Percentiles rank a stretch among this genome's conserved stretches.
phyloP scores from a whole-genome alignment of 768 basidiomycete species.

The Sporobolomyces roseus region DNA sequence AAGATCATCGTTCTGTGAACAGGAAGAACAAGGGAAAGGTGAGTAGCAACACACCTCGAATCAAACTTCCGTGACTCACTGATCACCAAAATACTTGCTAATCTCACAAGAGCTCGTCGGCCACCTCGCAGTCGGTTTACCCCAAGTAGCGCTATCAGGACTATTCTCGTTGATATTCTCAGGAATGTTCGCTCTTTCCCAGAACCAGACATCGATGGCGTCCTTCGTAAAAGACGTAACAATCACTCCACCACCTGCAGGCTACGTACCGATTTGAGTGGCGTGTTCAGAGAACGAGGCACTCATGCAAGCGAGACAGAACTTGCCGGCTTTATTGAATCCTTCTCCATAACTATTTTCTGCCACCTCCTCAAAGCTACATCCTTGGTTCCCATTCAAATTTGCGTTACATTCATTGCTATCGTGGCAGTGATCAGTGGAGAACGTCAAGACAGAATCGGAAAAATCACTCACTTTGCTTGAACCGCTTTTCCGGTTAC shows the following conservation, averaged over 20 bases:
- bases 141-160: constrained; percentile 26
- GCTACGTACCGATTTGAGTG: too few species aligned
- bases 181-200: constrained; percentile 15
- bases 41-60: not conserved
- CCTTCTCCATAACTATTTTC: constrained; percentile 8
- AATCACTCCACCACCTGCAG: constrained; percentile 18
- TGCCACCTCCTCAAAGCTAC: constrained; percentile 14
- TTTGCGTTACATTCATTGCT: constrained; percentile 33
- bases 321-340: constrained; percentile 21
- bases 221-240: constrained; percentile 9
- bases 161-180: constrained; percentile 8
- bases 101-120: constrained; percentile 11
- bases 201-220: constrained; percentile 26
- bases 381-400: constrained; percentile 22
- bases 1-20: not conserved
- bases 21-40: not conserved
- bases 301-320: not conserved
- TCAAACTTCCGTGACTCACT: not conserved
- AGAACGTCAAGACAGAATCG: not conserved
- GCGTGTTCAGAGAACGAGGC: too few species aligned
- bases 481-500: constrained; percentile 8
- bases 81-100: constrained; percentile 14
- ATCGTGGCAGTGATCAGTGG: not conserved
- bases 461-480: constrained; percentile 22
- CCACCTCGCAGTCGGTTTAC: constrained; percentile 23